Base-by-base conservation (phyloP, 2,329 filamentous ascomycete species). In the Mycocentrospora acerina region DNA sequence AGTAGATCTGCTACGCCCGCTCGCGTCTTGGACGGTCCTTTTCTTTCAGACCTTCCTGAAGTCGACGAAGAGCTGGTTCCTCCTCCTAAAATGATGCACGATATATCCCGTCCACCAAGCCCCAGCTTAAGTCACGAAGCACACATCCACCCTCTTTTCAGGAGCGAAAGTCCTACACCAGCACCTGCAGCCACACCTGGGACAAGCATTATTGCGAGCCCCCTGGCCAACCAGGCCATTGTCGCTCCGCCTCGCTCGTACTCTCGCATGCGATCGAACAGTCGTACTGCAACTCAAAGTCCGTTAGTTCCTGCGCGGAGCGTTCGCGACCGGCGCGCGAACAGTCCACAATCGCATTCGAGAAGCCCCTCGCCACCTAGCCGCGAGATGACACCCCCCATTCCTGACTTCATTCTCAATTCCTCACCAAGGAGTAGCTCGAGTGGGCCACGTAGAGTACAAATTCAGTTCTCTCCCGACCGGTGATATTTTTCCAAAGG, bases 131-230 rank as follows among this genome's bases (percentile, higher is more conserved):
- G 19, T 9, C 75, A 75, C 54, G 84, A 90, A 61, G 74, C 81
- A 3, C 81, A 89, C 57, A 89, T 90, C 30, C 86, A 90, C 62
- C 86, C 86, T 7, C 75, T 90, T 3, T 90, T 90, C 71, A 77
- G 86, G 42, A 83, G 82, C 5, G 84, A 88, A 58, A 86, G 81
- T 27, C 83, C 83, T 0, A 77, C 74, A 1, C 84, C 85, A 7
- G 82, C 85, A 1, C 80, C 85, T 1, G 68, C 79, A 5, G 55
- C 57, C 2, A 86, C 83, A 0, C 82, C 84, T 0, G 83, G 85
- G 1, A 90, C 86, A 0, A 75, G 83, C 12, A 83, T 90, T 32
- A 72, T 81, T 9, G 86, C 85, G 0, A 82, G 85, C 3, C 85
- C 85, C 0, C 77, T 82, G 27, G 82, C 82, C 3, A 85, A 81